Conservation (phyloP, 139 green algal species). For the Coccomyxa sp. region DNA sequence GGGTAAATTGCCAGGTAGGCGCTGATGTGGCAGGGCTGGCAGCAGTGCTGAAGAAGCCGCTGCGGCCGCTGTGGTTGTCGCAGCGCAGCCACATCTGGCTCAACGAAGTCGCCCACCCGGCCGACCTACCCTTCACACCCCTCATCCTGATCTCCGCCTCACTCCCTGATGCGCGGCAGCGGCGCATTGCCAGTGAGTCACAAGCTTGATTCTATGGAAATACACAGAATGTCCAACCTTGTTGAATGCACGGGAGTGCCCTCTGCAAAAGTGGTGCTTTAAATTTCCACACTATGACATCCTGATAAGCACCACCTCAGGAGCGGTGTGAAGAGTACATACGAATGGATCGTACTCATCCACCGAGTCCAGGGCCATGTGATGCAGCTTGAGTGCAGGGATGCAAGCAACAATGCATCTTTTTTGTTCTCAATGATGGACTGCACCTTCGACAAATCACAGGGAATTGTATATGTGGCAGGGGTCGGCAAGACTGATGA, state of each 20-base stretch:
- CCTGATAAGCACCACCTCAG: neutral
- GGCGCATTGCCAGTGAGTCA: neutral
- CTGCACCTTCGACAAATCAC: too few species aligned
- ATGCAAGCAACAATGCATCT: neutral
- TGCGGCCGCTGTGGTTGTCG: slow-evolving; percentile 88
- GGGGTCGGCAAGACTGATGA: neutral
- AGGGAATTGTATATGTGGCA: neutral
- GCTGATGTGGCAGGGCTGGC: slow-evolving; percentile 28
- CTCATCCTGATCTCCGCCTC: slow-evolving; percentile 88
- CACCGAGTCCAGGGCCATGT: too few species aligned
- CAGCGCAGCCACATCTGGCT: slow-evolving; percentile 71
- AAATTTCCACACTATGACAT: neutral
- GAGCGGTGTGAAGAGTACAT: neutral
- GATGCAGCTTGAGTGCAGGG: neutral
- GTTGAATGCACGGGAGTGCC: too few species aligned
- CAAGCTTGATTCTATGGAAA: neutral
- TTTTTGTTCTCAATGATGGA: neutral
- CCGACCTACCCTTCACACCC: slow-evolving; percentile 70
- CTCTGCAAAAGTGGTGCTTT: neutral
- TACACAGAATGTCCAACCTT: neutral
- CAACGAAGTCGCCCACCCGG: slow-evolving; percentile 41
- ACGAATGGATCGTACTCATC: too few species aligned
- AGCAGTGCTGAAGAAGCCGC: slow-evolving; percentile 68
- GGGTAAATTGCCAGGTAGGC: slow-evolving; percentile 7
- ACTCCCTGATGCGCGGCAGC: slow-evolving; percentile 26